Base-by-base conservation (phyloP, 2,329 filamentous ascomycete species). In the Aspergillus cejpii region DNA sequence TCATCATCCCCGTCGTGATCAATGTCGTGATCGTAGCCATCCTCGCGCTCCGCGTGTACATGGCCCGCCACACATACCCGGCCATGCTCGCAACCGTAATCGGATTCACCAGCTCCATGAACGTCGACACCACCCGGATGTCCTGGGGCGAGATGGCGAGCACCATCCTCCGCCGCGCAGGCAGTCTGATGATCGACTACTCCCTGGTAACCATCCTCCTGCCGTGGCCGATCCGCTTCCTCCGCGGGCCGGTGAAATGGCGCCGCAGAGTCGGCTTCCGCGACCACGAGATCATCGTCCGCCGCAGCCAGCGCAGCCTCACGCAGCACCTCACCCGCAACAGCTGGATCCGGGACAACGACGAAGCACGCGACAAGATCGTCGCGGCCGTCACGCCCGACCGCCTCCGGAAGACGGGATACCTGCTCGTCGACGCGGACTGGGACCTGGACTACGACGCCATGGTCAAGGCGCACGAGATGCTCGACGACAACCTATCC, bases 391-490 rank as follows among this genome's bases (percentile, higher is more conserved):
- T 90, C 3, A 76, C 83, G 12, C 77, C 81, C 17, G 69, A 79
- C 57, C 74, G 82, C 41, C 72, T 91, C 57, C 73, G 77, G 55
- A 95, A 94, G 76, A 95, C 89, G 23, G 89, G 88, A 15, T 94
- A 94, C 62, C 69, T 94, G 51, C 82, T 92, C 54, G 85, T 94
- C 74, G 86, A 90, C 62, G 79, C 77, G 50, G 78, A 88, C 50
- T 97, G 88, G 84, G 86, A 94, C 64, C 72, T 96, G 48, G 89
- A 95, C 63, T 96, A 90, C 77, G 75, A 75, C 37, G 76, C 77
- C 15, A 96, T 96, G 87, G 72, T 88, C 10, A 70, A 76, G 50
- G 87, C 87, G 3, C 84, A 87, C 37, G 69, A 70, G 26, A 66
- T 94, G 53, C 77, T 89, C 1, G 83, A 87, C 6, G 52, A 60